A percentile compares a stretch with the other conserved stretches of the same genome.
Conservation (phyloP, 192 early-diverging fungal genomes). For the Gaertneriomyces semiglobifer region DNA sequence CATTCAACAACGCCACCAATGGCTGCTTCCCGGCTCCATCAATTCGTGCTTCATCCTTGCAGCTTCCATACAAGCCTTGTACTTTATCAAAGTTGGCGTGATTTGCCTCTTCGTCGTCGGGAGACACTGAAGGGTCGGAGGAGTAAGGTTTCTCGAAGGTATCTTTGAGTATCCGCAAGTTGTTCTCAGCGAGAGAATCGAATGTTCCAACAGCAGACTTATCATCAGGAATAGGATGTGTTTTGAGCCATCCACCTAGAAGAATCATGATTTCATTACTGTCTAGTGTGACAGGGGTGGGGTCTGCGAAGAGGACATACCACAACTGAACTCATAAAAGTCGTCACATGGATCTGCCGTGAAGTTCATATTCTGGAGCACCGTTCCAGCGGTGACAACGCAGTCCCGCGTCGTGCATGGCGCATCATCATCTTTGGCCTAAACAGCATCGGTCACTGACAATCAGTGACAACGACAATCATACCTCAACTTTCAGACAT, state of each 20-base stretch:
- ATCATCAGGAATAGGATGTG: slow-evolving; percentile 58
- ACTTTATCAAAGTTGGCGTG: slow-evolving; percentile 53
- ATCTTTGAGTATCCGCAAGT: slow-evolving; percentile 52
- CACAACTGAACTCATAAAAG: slow-evolving; percentile 62
- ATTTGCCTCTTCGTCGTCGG: slow-evolving; percentile 44
- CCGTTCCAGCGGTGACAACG: slow-evolving; percentile 47
- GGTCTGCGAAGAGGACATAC: slow-evolving; percentile 35
- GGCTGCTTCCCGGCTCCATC: slow-evolving; percentile 2
- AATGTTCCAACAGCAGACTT: slow-evolving; percentile 48
- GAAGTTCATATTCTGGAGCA: slow-evolving; percentile 53
- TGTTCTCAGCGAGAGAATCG: slow-evolving; percentile 39
- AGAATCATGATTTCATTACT: slow-evolving; percentile 3
- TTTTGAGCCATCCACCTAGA: slow-evolving; percentile 52
- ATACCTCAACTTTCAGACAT: too few species aligned
- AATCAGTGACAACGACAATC: too few species aligned
- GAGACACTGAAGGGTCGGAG: slow-evolving; percentile 14
- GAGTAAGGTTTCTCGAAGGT: slow-evolving; percentile 29
- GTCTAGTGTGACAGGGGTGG: not conserved
- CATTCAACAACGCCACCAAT: not conserved
- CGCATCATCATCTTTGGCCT: not conserved
- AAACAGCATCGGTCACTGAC: too few species aligned
- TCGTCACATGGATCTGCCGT: slow-evolving; percentile 60
- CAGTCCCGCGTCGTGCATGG: slow-evolving; percentile 56
- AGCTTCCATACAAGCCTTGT: slow-evolving; percentile 54
- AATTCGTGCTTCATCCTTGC: slow-evolving; percentile 28